phyloP scores from a whole-genome alignment of 306 rosid genomes.

The Arachis hypogaea region DNA sequence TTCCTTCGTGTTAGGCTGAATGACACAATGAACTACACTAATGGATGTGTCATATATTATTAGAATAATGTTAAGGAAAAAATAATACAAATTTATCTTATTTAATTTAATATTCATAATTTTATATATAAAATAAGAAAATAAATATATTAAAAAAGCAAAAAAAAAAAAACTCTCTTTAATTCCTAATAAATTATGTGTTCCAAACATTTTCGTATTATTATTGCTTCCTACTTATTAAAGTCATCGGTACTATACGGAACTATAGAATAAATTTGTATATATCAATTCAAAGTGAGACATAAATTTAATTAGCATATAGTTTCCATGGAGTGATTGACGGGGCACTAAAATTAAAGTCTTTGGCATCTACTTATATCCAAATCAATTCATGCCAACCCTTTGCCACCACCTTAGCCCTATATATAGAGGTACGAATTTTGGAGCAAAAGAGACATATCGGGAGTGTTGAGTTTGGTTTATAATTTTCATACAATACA shows the following conservation, averaged over 20 bases:
- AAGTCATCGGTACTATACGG: constrained; percentile 9
- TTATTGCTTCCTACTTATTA: background rate
- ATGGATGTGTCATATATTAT: too few relatives aligned
- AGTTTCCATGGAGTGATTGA: constrained; percentile 38
- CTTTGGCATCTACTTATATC: constrained; percentile 2
- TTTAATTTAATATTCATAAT: too few relatives aligned
- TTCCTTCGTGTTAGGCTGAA: background rate
- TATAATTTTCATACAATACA: background rate
- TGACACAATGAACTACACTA: constrained; percentile 6
- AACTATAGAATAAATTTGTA: background rate
- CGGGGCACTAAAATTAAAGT: constrained; percentile 21
- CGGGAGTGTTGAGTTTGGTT: background rate
- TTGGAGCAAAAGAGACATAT: background rate
- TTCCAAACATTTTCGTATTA: too few relatives aligned
- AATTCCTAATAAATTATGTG: too few relatives aligned
- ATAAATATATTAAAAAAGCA: too few relatives aligned
- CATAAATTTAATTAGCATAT: background rate
- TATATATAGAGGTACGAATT: constrained; percentile 32
- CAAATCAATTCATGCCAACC: background rate
- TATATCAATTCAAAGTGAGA: constrained; percentile 3
- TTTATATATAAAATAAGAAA: too few relatives aligned
- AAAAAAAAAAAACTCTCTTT: too few relatives aligned
- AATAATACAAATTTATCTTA: too few relatives aligned
- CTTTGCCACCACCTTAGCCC: background rate
- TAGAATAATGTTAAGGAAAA: too few relatives aligned